These are phyloP conservation scores for Zea mays DNA, from an alignment of 176 grass and related monocot species.

Conservation along the genomic window DNA sequence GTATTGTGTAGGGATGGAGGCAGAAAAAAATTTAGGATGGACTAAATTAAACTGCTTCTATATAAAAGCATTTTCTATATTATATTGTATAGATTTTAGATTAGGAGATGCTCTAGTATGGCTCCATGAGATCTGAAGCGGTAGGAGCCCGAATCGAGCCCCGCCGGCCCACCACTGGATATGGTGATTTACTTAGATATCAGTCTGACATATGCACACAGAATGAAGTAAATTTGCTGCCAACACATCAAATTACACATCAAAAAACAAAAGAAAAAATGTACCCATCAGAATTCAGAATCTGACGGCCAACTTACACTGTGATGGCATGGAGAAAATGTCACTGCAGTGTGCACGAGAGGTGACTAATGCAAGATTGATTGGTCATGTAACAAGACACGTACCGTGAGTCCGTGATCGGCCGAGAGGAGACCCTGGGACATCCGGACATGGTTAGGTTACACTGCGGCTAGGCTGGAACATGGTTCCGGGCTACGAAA, in stretches of 20 bases:
- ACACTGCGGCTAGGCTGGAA: constrained; percentile 45
- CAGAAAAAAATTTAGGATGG: too few relatives aligned
- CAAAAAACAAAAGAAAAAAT: neutral
- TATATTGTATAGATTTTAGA: too few relatives aligned
- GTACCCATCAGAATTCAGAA: constrained; percentile 23
- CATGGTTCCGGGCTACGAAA: constrained; percentile 49
- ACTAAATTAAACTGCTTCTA: too few relatives aligned
- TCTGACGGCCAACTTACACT: constrained; percentile 23
- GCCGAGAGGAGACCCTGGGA: neutral
- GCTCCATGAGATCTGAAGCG: too few relatives aligned
- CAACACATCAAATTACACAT: constrained; percentile 27
- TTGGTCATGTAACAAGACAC: constrained; percentile 34
- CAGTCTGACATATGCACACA: neutral
- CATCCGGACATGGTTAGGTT: constrained; percentile 13
- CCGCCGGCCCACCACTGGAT: too few relatives aligned
- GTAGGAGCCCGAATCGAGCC: too few relatives aligned
- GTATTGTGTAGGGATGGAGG: neutral
- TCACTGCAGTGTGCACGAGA: constrained; percentile 30
- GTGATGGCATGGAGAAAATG: constrained; percentile 30
- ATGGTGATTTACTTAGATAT: neutral
- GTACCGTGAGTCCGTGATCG: constrained; percentile 24
- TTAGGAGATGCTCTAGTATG: too few relatives aligned
- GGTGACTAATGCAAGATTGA: constrained; percentile 19
- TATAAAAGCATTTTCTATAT: too few relatives aligned
- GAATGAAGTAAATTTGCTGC: constrained; percentile 24